Evolutionary conservation across 2,329 filamentous ascomycete species (phyloP), one percentile per base, ranked within the genome.

Genomic region (Exophiala sp.): DNA sequence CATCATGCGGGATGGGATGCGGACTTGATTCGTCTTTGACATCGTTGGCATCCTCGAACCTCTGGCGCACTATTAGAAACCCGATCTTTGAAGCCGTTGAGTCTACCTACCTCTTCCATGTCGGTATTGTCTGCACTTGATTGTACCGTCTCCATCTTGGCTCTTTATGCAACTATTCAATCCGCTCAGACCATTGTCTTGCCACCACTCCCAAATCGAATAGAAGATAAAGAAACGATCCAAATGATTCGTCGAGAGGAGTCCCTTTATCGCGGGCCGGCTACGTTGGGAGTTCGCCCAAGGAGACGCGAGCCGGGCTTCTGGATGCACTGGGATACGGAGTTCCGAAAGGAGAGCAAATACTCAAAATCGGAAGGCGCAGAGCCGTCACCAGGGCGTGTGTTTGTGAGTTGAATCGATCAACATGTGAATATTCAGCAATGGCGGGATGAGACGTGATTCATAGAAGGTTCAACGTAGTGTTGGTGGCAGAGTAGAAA

Each of bases 11-110:
- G 42, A 48, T 45, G 7, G 52, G 42, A 23, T 39, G n/a, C 21
- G 40, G 48, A 29, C 50, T 42, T 8, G 52, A 48, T 21, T 48
- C 44, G 34, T 43, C 24, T 41, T 56, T 48, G 46, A 50, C 44
- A 48, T 58, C 85, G 60, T 80, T 72, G 48, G 87, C 88, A 74
- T 95, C 88, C 70, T 95, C 88, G 63, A 94, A 95, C 13, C 79
- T 79, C 62, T 90, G 84, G 83, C 5, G 88, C 65, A 16, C 11
- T n/a, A 38, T 55, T 18, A 59, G 42, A 23, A 23, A 47, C 11
- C 21, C 16, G 24, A 32, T 8, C 4, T 14, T 16, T 51, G 48
- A 35, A 43, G 8, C 13, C 10, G 21, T 40, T 27, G 49, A 40
- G 43, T 24, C n/a, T 27, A 46, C 58, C 23, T 60, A 72, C 70